Conservation (phyloP, 1,284 basidiomycete genomes). For the Polyporus tsugae region DNA sequence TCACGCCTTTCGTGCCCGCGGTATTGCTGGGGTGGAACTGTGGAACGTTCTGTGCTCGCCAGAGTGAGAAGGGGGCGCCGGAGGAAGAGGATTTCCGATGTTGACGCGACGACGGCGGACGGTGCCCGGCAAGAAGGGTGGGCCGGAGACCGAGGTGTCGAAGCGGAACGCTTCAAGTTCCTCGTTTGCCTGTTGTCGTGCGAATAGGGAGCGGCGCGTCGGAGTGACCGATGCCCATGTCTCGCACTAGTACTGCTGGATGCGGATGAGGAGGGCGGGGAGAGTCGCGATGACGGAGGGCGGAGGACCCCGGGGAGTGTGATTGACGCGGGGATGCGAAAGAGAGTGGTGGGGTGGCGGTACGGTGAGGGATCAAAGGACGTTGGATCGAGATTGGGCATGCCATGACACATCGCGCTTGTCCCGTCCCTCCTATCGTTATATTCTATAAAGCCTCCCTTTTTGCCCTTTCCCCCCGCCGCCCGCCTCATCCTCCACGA, state of each 20-base stretch:
- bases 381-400: constrained; percentile 23
- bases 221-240: background rate
- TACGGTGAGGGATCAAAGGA: constrained; percentile 23
- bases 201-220: background rate
- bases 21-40: background rate
- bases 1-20: background rate
- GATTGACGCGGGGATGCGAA: constrained; percentile 20
- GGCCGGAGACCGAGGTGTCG: background rate
- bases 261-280: constrained; percentile 4
- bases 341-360: constrained; percentile 25
- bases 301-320: constrained; percentile 18
- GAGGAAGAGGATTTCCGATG: background rate
- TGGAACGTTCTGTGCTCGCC: background rate
- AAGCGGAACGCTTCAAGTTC: background rate
- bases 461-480: constrained; percentile 33
- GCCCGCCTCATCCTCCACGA: constrained; percentile 23
- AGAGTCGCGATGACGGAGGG: constrained; percentile 5
- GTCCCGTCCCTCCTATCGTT: constrained; percentile 23
- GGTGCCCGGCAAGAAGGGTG: background rate
- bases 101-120: constrained; percentile 1
- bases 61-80: background rate
- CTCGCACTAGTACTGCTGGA: background rate
- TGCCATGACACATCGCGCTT: constrained; percentile 27
- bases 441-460: constrained; percentile 34
- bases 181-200: background rate